Evolutionary conservation across 2,329 filamentous ascomycete genomes (phyloP), one percentile per base, ranked within the genome.

Genomic region (Pestalotiopsis sp.): DNA sequence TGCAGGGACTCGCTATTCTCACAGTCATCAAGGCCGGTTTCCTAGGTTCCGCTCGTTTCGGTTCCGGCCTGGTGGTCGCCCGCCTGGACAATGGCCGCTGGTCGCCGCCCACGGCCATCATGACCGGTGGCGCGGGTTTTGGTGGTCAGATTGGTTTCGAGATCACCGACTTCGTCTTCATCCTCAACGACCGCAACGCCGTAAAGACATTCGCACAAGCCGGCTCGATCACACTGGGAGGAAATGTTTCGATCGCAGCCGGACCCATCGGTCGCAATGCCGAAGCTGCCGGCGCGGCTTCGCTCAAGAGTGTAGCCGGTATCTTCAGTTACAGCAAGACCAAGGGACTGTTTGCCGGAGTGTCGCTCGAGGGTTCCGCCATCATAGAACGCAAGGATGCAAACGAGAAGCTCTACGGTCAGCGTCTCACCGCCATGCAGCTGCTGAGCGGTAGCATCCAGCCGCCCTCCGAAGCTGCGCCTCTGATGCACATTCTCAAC

Each of bases 281-380:
- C 61, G 96, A 99, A 81, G 96, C 96, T 13, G 95, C 96, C 45
- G 96, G 96, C 72, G 95, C 95, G 14, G 96, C 96, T 7, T 97
- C 94, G 74, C 86, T 97, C 72, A 95, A 91, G 84, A 91, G 94
- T 71, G 92, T 98, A 9, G 93, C 95, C 0, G 96, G 94, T 66
- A 91, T 99, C 64, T 99, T 99, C 85, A 94, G 93, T 76, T 99
- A 99, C 86, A 96, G 92, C 79, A 98, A 98, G 84, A 99, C 96
- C 13, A 98, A 98, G 84, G 96, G 96, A 23, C 84, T 99, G 39
- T 99, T 99, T 75, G 96, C 96, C 4, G 96, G 96, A 78, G 95
- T 99, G 62, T 97, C 93, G 74, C 84, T 99, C 73, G 96, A 99
- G 80, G 96, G 96, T 25, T 95, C 92, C 71, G 94, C 93, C 66